Evolutionary conservation across 441 rosid genomes (phyloP), one percentile per base, ranked within the genome.

Genomic region (Brassica balearica): DNA sequence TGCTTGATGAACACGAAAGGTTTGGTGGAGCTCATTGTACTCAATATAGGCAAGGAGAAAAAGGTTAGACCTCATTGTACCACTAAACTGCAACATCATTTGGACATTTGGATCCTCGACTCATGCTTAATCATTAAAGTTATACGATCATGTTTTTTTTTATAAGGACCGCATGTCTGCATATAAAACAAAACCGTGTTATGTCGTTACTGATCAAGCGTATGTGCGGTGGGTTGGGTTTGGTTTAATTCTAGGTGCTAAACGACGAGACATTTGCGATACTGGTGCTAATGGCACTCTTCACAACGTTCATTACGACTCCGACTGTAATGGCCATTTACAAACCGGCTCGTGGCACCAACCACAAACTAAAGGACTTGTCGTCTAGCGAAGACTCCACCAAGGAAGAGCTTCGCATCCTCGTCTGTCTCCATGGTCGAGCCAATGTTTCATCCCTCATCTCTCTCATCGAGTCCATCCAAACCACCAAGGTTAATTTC

Each of bases 1-100:
- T 73, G 90, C 46, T 77, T 90, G 86, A 92, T 92, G 94, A 92
- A 90, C 25, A 92, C 94, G 9, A 92, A 90, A 81, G 97, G 97
- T 3, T 77, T 92, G 76, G 92, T 92, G 36, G 97, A 91, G 77
- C 93, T 91, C 63, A 91, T 91, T 60, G 94, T 90, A 14, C 93
- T 92, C 69, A 90, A 89, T 80, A 88, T 92, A 25, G 97, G 97
- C 84, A 85, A 71, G 77, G 97, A 90, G 53, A 89, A 88, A 80
- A 83, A 87, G 94, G 94, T 90, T n/a, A 62, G 23, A 27, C 0
- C 25, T 22, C 25, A 22, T 22, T 22, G 25, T 1, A 29, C 34
- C 34, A 29, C 34, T 3, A 29, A 29, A 29, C 34, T 29, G 5
- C 5, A 29, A 29, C 34, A 29, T 29, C 34, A 29, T 29, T 29